A percentile compares a stretch with the other conserved stretches of the same genome.
Evolutionary conservation across 2,329 filamentous ascomycete species (phyloP).

Genomic region (Calonectria pteridis): DNA sequence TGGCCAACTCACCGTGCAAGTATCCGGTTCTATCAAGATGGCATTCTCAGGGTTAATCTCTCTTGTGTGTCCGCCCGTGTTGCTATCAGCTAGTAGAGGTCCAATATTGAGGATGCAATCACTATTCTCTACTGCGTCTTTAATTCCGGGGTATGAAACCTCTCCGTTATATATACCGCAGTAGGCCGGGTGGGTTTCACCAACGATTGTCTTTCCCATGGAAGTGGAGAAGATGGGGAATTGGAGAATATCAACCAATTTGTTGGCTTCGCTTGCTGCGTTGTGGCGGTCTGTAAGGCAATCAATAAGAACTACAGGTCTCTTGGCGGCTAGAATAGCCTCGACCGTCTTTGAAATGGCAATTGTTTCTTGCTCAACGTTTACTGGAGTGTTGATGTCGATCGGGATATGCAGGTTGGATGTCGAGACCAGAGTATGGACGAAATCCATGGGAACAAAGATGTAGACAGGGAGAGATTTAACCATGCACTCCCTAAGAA

Average conservation of each 20-base stretch:
- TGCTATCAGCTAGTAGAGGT: constrained; percentile 22
- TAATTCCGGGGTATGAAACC: constrained; percentile 26
- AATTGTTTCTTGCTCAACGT: neutral
- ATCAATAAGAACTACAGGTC: constrained; percentile 13
- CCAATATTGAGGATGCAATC: constrained; percentile 27
- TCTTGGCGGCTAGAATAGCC: neutral
- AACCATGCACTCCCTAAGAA: constrained; percentile 17
- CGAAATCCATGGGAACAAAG: constrained; percentile 31
- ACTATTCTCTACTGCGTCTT: constrained; percentile 18
- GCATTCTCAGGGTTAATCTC: constrained; percentile 13
- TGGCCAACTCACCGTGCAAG: constrained; percentile 5
- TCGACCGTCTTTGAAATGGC: neutral
- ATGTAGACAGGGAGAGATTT: constrained; percentile 21
- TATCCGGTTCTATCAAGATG: constrained; percentile 16
- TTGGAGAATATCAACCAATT: neutral
- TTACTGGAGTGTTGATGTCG: neutral
- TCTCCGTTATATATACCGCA: constrained; percentile 24
- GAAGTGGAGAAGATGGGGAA: constrained; percentile 24
- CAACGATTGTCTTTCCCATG: constrained; percentile 25
- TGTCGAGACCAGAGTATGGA: neutral
- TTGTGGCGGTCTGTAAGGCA: constrained; percentile 20
- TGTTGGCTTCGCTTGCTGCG: constrained; percentile 3
- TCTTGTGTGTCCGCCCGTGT: constrained; percentile 26
- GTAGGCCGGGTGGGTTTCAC: constrained; percentile 14
- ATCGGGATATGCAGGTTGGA: constrained; percentile 5